Percentiles rank a stretch among this genome's conserved stretches.
phyloP scores from a whole-genome alignment of 257 asterid species.

The Petunia axillaris region DNA sequence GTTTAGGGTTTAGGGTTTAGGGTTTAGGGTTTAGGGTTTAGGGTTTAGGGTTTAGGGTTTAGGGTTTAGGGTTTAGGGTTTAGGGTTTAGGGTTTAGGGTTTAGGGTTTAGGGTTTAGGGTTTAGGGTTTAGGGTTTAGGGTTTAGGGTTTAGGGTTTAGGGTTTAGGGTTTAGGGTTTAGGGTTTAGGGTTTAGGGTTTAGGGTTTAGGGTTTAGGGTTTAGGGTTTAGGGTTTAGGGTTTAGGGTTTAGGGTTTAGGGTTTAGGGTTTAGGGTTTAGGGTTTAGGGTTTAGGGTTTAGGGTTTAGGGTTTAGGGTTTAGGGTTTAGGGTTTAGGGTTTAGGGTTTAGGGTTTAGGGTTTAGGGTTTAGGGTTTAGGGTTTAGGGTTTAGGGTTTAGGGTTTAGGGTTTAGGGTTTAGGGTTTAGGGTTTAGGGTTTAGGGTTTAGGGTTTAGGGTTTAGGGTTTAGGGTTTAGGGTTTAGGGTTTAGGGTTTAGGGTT shows the following conservation, averaged over 20 bases:
- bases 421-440: slow-evolving; percentile 21
- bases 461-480: slow-evolving; percentile 38
- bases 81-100: not conserved
- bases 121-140: slow-evolving; percentile 26
- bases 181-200: slow-evolving; percentile 22
- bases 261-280: slow-evolving; percentile 32
- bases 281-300: slow-evolving; percentile 27
- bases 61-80: not conserved
- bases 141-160: slow-evolving; percentile 19
- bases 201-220: slow-evolving; percentile 15
- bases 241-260: slow-evolving; percentile 26
- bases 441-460: slow-evolving; percentile 27
- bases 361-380: slow-evolving; percentile 28
- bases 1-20: not conserved
- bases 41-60: slow-evolving; percentile 7
- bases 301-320: slow-evolving; percentile 29
- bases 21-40: slow-evolving; percentile 19
- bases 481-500: slow-evolving; percentile 29
- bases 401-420: slow-evolving; percentile 30
- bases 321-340: slow-evolving; percentile 31
- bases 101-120: slow-evolving; percentile 7
- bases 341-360: slow-evolving; percentile 32
- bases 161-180: slow-evolving; percentile 7
- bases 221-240: slow-evolving; percentile 24
- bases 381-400: slow-evolving; percentile 30